Base-by-base conservation (phyloP, 257 asterid genomes). In the Nicotiana sylvestris region DNA sequence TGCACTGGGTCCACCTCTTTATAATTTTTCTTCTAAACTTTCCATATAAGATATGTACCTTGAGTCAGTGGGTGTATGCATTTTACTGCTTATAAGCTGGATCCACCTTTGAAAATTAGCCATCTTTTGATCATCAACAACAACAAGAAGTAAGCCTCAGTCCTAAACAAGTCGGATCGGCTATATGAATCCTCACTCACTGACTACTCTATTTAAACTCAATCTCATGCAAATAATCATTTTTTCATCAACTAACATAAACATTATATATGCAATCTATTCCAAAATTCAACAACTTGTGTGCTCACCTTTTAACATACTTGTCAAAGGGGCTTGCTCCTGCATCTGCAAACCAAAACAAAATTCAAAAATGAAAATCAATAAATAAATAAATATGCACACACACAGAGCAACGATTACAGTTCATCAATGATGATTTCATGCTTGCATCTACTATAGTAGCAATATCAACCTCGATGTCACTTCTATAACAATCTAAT, bases 251-350 rank as follows among this genome's bases (percentile, higher is more conserved):
- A 69, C 57, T 9, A 68, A 9, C 66, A 69, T n/a, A 69, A 72
- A 70, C 6, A 25, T 6, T 12, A 43, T 72, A 25, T 72, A 46
- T 6, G 78, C 53, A 72, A 46, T n/a, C 21, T 46, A 43, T 70
- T 43, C 32, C 78, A 25, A 74, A 6, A 12, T 13, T 55, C 61
- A 12, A 49, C 16, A 49, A 27, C 21, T 74, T 74, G 13, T 49
- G 21, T 80, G n/a, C 90, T 86, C 83, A 96, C 99, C 85, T 94
- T 61, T 94, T 96, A 78, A 94, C 86, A 84, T 96, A 96, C 79
- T 90, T 94, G 88, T 94, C 98, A 65, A 96, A 84, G 35, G 83
- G 5, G 86, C 89, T 85, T 49, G 85, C 97, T n/a, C 87, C 91
- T 83, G 98, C 98, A 87, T 86, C 98, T 96, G 92, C 90, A 87